These are phyloP conservation scores for Vigna hirtella DNA, from an alignment of 306 rosid species.

Conservation along the genomic window DNA sequence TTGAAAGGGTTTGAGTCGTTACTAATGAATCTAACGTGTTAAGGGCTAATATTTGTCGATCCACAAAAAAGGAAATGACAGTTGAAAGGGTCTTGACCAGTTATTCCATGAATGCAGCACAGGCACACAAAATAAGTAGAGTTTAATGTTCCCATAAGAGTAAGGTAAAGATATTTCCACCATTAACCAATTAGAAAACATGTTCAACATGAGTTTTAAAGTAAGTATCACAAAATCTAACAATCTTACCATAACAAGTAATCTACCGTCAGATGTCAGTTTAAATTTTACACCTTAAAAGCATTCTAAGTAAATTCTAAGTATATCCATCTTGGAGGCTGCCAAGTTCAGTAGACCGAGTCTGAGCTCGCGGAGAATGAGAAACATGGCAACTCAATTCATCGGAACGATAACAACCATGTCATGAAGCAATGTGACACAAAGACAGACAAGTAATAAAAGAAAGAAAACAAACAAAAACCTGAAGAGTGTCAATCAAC, in stretches of 20 bases:
- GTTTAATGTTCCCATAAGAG: not conserved
- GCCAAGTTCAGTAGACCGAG: not conserved
- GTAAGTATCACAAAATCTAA: too few relatives aligned
- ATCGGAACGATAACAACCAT: not conserved
- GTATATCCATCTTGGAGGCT: not conserved
- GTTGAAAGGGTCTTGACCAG: not conserved
- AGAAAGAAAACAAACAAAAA: slow-evolving; percentile 17
- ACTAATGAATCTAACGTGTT: not conserved
- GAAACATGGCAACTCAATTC: not conserved
- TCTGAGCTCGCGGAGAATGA: not conserved
- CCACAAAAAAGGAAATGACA: not conserved
- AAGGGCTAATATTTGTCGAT: too few relatives aligned
- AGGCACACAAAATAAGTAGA: not conserved
- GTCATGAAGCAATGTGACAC: not conserved
- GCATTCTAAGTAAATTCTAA: not conserved
- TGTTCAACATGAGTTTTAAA: too few relatives aligned
- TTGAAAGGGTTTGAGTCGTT: not conserved
- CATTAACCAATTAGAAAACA: too few relatives aligned
- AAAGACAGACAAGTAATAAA: not conserved
- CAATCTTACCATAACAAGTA: not conserved
- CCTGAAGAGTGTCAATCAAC: slow-evolving; percentile 88
- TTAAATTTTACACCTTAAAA: not conserved
- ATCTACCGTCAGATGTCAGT: not conserved
- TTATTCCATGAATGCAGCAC: not conserved
- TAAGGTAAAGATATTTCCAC: too few relatives aligned